These are phyloP conservation scores for Kuraishia piskuri DNA, from an alignment of 805 yeast species.

Conservation along the genomic window DNA sequence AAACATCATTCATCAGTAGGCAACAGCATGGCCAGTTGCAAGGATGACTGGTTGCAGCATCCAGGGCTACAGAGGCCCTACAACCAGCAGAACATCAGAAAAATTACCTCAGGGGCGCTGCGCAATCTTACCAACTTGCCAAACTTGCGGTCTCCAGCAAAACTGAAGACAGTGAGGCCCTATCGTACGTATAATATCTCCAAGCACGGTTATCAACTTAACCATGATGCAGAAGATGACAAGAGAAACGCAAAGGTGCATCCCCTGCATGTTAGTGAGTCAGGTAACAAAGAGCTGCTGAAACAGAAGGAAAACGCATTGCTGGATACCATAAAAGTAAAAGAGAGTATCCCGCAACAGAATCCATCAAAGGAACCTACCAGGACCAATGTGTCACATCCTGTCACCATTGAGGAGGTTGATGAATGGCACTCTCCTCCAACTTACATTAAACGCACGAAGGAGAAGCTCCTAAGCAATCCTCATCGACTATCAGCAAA, in stretches of 20 bases:
- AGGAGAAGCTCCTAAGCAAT: not conserved
- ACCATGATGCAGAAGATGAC: not conserved
- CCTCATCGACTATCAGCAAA: not conserved
- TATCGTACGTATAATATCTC: not conserved
- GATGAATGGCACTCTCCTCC: not conserved
- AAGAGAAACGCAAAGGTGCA: not conserved
- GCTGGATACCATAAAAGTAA: not conserved
- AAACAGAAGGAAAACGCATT: not conserved
- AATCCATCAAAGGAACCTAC: not conserved
- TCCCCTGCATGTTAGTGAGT: not conserved
- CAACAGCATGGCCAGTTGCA: not conserved
- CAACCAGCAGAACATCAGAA: not conserved
- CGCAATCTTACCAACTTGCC: not conserved
- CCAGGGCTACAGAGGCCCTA: not conserved
- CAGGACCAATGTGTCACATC: not conserved
- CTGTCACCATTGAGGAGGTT: not conserved
- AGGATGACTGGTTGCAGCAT: not conserved
- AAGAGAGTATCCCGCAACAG: not conserved
- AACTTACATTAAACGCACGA: not conserved
- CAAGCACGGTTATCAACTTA: not conserved
- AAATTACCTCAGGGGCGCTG: not conserved
- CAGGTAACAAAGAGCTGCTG: not conserved
- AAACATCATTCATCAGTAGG: not conserved
- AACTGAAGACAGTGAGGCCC: not conserved
- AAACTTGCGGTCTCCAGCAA: not conserved